Conservation (phyloP, 1,139 yeast species). For the Zhuliangozyma blackwelliae region DNA sequence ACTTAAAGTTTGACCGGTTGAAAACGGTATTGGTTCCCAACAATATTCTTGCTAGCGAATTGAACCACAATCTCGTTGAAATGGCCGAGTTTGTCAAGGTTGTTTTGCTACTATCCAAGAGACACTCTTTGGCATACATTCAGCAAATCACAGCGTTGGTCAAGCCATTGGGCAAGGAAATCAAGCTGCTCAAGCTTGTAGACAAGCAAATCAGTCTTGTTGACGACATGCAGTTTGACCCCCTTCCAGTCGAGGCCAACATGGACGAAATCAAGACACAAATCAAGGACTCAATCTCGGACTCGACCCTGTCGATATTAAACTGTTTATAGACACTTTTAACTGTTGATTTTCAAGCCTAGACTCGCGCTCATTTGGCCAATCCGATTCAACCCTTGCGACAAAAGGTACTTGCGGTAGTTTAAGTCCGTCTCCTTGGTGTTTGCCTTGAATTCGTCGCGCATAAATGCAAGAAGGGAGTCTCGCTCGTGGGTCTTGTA, state of each 20-base stretch:
- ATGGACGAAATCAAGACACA: slow-evolving; percentile 6
- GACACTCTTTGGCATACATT: slow-evolving; percentile 2
- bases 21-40: slow-evolving; percentile 11
- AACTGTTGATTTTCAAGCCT: slow-evolving; percentile 10
- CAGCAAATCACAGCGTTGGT: slow-evolving; percentile 7
- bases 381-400: slow-evolving; percentile 27
- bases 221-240: slow-evolving; percentile 8
- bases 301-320: slow-evolving; percentile 12
- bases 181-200: slow-evolving; percentile 12
- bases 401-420: slow-evolving; percentile 37
- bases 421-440: slow-evolving; percentile 25
- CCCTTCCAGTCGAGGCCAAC: neutral
- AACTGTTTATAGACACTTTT: slow-evolving; percentile 7
- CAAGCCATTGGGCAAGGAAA: slow-evolving; percentile 10
- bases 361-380: slow-evolving; percentile 25
- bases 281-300: slow-evolving; percentile 15
- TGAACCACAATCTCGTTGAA: slow-evolving; percentile 19
- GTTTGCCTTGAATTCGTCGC: slow-evolving; percentile 32
- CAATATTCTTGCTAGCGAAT: slow-evolving; percentile 16
- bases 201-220: slow-evolving; percentile 14
- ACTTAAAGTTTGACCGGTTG: slow-evolving; percentile 25
- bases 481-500: slow-evolving; percentile 35
- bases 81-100: slow-evolving; percentile 26
- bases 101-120: slow-evolving; percentile 9
- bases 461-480: slow-evolving; percentile 30